Conservation (phyloP, 768 basidiomycete genomes). For the Pilatotrama ljubarskyi region DNA sequence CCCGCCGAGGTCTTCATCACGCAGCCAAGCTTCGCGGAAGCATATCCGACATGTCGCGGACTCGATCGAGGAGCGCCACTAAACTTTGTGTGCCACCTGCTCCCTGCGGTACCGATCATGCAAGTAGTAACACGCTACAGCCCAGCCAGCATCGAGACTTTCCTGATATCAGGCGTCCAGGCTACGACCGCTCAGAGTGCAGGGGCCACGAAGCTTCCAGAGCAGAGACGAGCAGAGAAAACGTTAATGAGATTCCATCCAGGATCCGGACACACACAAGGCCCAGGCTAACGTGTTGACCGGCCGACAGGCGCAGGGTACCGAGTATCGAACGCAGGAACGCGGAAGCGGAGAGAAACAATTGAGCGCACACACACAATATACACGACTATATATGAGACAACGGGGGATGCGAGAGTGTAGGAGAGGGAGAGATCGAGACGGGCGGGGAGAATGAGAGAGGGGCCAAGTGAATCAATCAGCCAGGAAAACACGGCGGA, state of each 20-base stretch:
- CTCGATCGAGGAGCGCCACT: too few relatives aligned
- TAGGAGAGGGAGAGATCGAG: too few relatives aligned
- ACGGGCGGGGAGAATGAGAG: neutral
- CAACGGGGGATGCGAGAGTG: neutral
- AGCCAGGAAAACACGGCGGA: slow-evolving; percentile 18
- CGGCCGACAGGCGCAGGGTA: neutral
- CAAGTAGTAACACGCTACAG: too few relatives aligned
- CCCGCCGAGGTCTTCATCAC: too few relatives aligned
- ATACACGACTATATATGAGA: slow-evolving; percentile 7
- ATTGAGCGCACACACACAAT: neutral
- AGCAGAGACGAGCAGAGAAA: neutral
- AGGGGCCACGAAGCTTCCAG: too few relatives aligned
- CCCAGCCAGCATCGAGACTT: too few relatives aligned
- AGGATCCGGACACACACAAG: neutral
- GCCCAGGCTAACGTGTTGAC: too few relatives aligned
- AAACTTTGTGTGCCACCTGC: neutral
- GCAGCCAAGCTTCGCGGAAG: too few relatives aligned
- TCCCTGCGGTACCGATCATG: too few relatives aligned
- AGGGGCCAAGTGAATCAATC: slow-evolving; percentile 4
- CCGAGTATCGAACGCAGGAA: neutral
- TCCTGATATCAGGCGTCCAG: too few relatives aligned
- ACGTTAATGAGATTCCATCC: slow-evolving; percentile 11
- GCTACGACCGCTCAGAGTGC: too few relatives aligned
- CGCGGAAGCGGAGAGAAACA: neutral
- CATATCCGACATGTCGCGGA: too few relatives aligned